Evolutionary conservation across 2,329 filamentous ascomycete genomes (phyloP), one percentile per base, ranked within the genome.

Genomic region (Myriangium duriaei): DNA sequence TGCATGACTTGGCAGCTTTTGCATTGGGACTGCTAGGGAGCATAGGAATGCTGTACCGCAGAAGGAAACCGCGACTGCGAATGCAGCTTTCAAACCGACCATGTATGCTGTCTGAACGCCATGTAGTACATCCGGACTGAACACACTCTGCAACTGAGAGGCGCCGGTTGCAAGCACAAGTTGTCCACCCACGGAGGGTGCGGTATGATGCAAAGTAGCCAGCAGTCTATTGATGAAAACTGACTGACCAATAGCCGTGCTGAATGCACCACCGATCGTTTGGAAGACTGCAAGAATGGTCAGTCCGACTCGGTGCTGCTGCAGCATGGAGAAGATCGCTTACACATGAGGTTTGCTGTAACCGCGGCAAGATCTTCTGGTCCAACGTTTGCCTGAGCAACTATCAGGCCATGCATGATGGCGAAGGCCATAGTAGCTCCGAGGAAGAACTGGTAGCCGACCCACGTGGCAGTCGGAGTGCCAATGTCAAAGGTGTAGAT

Each of bases 381-480:
- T 5, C 29, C 26, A 15, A 29, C 35, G 15, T 37, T 15, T 10
- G 35, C 35, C 12, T 37, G 35, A 15, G 35, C 35, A 37, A 37
- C 14, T 9, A 18, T 31, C 10, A 37, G 19, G 13, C 26, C 21
- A 37, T 37, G 21, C 35, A 37, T 37, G 28, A 29, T 29, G 18
- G 35, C 32, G 7, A 34, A 18, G 11, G 36, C 42, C 10, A 35
- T 26, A n/a, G 55, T 55, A 30, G 55, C 40, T 13, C 56, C 56
- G 34, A 40, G 52, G 4, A 59, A 16, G 7, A 55, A 44, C 32
- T 58, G 52, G 38, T 51, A 56, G 14, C 49, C 54, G 38, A 58
- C 54, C 55, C 54, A 59, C 16, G 46, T 40, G 4, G 30, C 40
- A 2, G 39, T 35, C 7, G 29, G 14, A 5, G 44, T 47, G 32